Evolutionary conservation across 1,284 basidiomycete genomes (phyloP), one percentile per base, ranked within the genome.

Genomic region (Sporisorium iseilematis-ciliati): DNA sequence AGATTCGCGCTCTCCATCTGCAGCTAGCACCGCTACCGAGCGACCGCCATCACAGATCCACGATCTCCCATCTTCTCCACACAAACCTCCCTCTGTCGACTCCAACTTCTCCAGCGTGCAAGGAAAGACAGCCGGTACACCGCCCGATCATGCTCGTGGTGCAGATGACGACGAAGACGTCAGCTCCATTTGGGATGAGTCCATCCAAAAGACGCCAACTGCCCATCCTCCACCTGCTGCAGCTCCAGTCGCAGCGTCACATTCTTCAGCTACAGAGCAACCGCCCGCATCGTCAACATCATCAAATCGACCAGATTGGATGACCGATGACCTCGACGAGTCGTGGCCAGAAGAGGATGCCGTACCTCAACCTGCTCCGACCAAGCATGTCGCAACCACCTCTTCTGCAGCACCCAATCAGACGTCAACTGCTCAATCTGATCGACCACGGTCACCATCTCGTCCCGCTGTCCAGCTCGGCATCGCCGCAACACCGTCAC

Each of bases 261-360:
- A 41, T 33, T n/a, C 46, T 23, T 6, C 58, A 11, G 46, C 46
- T 7, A 18, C 55, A 40, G 8, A 20, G 4, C 56, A 35, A 16
- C 18, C 23, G 7, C 25, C 53, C 43, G 20, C 49, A 26, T 31
- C 55, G 12, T 46, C 56, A 25, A 41, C 42, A 18, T 46, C 52
- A 20, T 33, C 42, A 11, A 40, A 23, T 41, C 43, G 48, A 7
- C 74, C 74, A 18, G 68, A 68, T 26, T 76, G 74, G 74, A 76
- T 76, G 74, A 76, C 74, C 2, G 74, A 76, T 20, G 74, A 72
- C 31, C 59, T 76, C n/a, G 74, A 76, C 51, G 74, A 76, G 33
- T 72, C 74, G 8, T 76, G 74, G 74, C 65, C 68, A 20, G 69
- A 76, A 10, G 57, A 70, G 3, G 59, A 62, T 7, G 38, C 43